Evolutionary conservation across 2,329 filamentous ascomycete species (phyloP), one percentile per base, ranked within the genome.

Genomic region (Chrysoporthe cubensis): DNA sequence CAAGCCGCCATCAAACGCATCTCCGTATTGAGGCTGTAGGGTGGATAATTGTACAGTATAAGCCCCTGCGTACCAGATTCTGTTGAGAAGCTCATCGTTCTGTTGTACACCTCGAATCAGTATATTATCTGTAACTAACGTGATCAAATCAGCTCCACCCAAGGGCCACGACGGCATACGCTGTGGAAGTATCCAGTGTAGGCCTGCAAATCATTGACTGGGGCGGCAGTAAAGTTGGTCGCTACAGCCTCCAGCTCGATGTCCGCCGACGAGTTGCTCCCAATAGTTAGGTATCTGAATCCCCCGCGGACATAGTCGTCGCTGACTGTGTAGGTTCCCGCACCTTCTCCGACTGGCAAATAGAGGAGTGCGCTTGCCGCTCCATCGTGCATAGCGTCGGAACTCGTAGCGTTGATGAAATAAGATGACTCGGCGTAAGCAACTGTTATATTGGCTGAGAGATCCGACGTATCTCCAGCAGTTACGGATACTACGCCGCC

Each of bases 281-380:
- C 61, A 14, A 60, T 43, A 1, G 77, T 83, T 71, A 84, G 72
- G 62, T 84, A 84, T 48, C 81, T 75, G 63, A 84, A 84, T 0
- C 71, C 81, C 26, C 82, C 82, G 37, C 82, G 76, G 37, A 79
- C 0, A 81, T 84, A 67, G 5, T 67, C 61, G 16, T 43, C 32
- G 16, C 54, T 54, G 21, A 60, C 50, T 5, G 44, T 59, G 34
- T 67, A 67, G 8, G 40, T 42, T 34, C 66, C 66, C 13, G 48
- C 44, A 34, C 37, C 59, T 8, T 52, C 50, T 26, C 50, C 57
- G 42, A 61, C 59, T 8, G 59, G 44, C 14, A 62, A 34, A 37
- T 57, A 66, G 4, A 61, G 21, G 16, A 46, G 64, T 13, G 42
- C 21, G n/a, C 48, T 57, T 26, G 32, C 46, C 7, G n/a, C 64